Conservation (phyloP, 179 eudicot genomes). For the Dionaea muscipula region DNA sequence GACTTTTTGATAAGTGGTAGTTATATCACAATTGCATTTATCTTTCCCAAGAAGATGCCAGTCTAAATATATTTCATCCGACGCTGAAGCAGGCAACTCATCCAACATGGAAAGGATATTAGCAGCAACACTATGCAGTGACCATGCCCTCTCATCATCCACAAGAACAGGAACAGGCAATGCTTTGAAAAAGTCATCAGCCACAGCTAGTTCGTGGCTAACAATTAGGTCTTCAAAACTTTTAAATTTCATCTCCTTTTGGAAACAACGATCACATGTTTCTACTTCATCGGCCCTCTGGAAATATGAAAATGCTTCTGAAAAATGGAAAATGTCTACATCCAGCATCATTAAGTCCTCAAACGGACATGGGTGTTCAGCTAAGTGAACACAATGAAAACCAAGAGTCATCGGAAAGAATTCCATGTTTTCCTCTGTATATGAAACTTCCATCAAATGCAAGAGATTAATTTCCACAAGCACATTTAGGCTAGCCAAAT, state of each 20-base stretch:
- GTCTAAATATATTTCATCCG: slow-evolving; percentile 82
- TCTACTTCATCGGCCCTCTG: slow-evolving; percentile 23
- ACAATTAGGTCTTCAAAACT: slow-evolving; percentile 55
- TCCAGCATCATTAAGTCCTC: slow-evolving; percentile 58
- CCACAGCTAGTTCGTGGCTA: slow-evolving; percentile 46
- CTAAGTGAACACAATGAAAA: slow-evolving; percentile 8
- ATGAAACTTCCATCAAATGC: slow-evolving; percentile 32
- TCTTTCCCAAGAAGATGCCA: slow-evolving; percentile 62
- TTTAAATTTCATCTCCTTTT: slow-evolving; percentile 27
- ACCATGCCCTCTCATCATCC: slow-evolving; percentile 32
- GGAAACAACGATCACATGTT: slow-evolving; percentile 34
- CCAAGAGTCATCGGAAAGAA: slow-evolving; percentile 14
- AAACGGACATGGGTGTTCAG: slow-evolving; percentile 18
- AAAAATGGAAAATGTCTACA: slow-evolving; percentile 22
- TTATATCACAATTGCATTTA: slow-evolving; percentile 25
- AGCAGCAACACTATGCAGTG: slow-evolving; percentile 24
- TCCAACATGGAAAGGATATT: slow-evolving; percentile 32
- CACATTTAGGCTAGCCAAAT: slow-evolving; percentile 20
- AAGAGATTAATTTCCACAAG: slow-evolving; percentile 28
- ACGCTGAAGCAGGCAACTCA: slow-evolving; percentile 43
- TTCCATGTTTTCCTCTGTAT: slow-evolving; percentile 13
- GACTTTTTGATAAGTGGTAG: slow-evolving; percentile 35
- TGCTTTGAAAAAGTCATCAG: slow-evolving; percentile 67
- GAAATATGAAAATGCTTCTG: slow-evolving; percentile 23
- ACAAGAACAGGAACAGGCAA: slow-evolving; percentile 59